Percentiles rank a stretch among this genome's conserved stretches.
phyloP scores from a whole-genome alignment of 768 basidiomycete genomes.

The Cystobasidium tubakii region DNA sequence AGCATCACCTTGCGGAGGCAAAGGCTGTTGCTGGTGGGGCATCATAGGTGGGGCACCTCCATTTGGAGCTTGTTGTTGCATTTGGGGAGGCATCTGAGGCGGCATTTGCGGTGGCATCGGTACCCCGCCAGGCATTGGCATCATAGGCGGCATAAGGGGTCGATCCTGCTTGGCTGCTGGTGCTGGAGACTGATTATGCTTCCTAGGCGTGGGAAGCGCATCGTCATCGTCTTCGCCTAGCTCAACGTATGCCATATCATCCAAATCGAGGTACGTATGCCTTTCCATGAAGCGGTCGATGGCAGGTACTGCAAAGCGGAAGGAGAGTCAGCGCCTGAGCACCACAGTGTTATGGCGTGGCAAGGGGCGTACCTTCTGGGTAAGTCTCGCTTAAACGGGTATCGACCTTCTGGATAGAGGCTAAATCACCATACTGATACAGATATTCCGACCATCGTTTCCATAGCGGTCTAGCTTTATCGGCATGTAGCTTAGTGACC shows the following conservation, averaged over 20 bases:
- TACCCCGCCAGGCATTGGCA: background rate
- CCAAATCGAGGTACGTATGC: conserved; percentile 52
- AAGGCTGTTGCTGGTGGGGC: background rate
- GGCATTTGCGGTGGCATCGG: conserved; percentile 11
- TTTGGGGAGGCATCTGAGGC: background rate
- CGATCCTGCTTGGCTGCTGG: background rate
- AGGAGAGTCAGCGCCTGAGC: background rate
- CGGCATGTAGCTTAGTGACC: conserved; percentile 65
- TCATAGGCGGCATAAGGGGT: background rate
- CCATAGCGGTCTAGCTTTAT: conserved; percentile 80
- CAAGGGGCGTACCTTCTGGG: conserved; percentile 61
- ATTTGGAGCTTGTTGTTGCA: background rate
- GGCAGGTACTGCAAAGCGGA: conserved; percentile 66
- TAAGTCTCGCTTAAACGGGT: conserved; percentile 81
- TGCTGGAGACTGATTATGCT: background rate
- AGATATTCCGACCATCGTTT: conserved; percentile 93
- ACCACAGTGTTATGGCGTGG: background rate
- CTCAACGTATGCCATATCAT: conserved; percentile 25
- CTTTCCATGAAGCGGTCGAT: conserved; percentile 63
- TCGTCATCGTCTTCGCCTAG: conserved; percentile 22
- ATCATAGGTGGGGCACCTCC: conserved; percentile 2
- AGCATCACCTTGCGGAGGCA: background rate
- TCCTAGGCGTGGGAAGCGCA: background rate
- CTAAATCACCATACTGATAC: conserved; percentile 88
- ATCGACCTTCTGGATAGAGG: conserved; percentile 80